Evolutionary conservation across 2,329 filamentous ascomycete species (phyloP).

Genomic region (Parastagonospora avenae): DNA sequence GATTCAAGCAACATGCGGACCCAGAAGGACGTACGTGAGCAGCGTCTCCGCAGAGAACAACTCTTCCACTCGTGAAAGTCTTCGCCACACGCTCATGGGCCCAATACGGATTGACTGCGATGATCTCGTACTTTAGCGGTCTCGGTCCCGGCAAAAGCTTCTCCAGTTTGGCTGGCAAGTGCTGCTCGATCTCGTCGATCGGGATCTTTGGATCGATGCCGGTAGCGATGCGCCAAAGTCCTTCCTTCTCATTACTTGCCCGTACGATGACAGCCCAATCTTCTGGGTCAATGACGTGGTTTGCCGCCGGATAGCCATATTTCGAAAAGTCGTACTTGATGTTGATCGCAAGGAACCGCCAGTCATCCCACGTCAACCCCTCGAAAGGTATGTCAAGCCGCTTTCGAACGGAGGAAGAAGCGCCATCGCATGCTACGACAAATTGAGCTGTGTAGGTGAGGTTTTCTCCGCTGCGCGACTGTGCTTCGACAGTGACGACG

Average conservation of each 20-base stretch:
- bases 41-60: slow-evolving; percentile 1
- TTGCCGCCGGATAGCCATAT: slow-evolving; percentile 1
- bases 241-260: slow-evolving; percentile 2
- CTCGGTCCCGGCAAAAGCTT: slow-evolving; percentile 1
- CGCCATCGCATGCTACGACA: not conserved
- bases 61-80: not conserved
- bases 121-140: not conserved
- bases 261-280: slow-evolving; percentile 1
- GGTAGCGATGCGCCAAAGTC: not conserved
- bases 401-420: not conserved
- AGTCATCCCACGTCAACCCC: not conserved
- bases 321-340: not conserved
- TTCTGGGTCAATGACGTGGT: not conserved
- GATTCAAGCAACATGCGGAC: not conserved
- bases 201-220: not conserved
- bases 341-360: slow-evolving; percentile 1
- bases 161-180: not conserved
- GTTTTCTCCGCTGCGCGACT: not conserved
- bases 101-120: not conserved
- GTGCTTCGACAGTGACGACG: not conserved
- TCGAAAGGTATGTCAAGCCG: slow-evolving; percentile 1
- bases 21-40: not conserved
- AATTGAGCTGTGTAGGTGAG: not conserved
- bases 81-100: slow-evolving; percentile 1
- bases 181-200: not conserved